Percentiles rank a stretch among this genome's conserved stretches.
These are phyloP conservation scores for Phytophthora pisi DNA, from an alignment of 352 stramenopile genomes.

Conservation along the genomic window DNA sequence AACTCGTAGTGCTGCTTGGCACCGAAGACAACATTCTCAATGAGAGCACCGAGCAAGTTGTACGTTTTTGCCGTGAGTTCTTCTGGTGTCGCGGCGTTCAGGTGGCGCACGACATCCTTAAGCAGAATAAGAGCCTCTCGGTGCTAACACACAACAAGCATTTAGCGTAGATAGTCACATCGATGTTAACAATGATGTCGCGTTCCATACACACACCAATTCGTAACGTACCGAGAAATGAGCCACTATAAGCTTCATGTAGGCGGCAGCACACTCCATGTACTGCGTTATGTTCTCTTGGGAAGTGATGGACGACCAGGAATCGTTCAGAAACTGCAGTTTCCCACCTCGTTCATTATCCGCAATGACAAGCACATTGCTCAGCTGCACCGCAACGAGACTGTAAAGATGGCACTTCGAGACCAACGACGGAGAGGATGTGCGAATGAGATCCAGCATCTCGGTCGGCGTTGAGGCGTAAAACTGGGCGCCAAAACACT, in stretches of 20 bases:
- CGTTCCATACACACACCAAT: not conserved
- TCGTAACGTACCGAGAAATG: slow-evolving; percentile 70
- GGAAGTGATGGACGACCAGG: slow-evolving; percentile 81
- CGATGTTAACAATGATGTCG: not conserved
- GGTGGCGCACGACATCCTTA: slow-evolving; percentile 82
- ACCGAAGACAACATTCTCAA: slow-evolving; percentile 80
- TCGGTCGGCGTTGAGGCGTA: slow-evolving; percentile 59
- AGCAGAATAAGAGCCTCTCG: slow-evolving; percentile 86
- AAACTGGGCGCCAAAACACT: slow-evolving; percentile 67
- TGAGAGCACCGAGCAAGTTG: slow-evolving; percentile 70
- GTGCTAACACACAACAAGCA: slow-evolving; percentile 36
- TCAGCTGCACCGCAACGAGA: slow-evolving; percentile 68
- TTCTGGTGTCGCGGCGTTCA: slow-evolving; percentile 66
- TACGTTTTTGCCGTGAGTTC: slow-evolving; percentile 69
- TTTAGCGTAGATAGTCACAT: not conserved
- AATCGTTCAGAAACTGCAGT: slow-evolving; percentile 85
- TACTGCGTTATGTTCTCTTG: slow-evolving; percentile 79
- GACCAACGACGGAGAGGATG: slow-evolving; percentile 54
- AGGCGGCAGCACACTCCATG: slow-evolving; percentile 83
- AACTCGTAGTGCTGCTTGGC: slow-evolving; percentile 73
- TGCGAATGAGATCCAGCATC: slow-evolving; percentile 78
- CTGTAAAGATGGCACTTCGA: slow-evolving; percentile 79
- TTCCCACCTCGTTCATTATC: slow-evolving; percentile 49
- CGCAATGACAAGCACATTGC: slow-evolving; percentile 33
- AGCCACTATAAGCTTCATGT: slow-evolving; percentile 84